phyloP scores from a whole-genome alignment of 1,284 basidiomycete genomes.

The Cutaneotrichosporon curvatum region DNA sequence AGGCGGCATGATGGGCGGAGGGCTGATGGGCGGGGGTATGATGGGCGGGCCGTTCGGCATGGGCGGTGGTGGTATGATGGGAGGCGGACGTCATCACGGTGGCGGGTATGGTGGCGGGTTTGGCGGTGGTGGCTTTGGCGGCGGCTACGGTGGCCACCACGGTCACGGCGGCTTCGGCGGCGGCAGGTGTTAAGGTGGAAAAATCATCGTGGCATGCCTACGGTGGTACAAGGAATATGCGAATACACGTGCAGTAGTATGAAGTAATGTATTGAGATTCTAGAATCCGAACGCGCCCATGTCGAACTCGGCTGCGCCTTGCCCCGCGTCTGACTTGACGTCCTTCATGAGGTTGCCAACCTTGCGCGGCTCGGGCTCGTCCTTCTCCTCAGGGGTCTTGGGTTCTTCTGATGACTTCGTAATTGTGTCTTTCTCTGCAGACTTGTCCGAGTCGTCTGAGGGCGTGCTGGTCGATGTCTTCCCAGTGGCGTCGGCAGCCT shows the following conservation, averaged over 20 bases:
- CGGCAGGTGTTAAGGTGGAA: neutral
- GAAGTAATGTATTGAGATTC: too few relatives aligned
- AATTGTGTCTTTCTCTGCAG: too few relatives aligned
- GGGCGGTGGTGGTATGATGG: slow-evolving; percentile 1
- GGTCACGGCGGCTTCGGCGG: neutral
- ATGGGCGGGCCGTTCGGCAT: slow-evolving; percentile 1
- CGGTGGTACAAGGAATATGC: too few relatives aligned
- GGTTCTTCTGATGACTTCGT: too few relatives aligned
- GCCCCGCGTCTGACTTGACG: slow-evolving; percentile 40
- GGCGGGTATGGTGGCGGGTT: slow-evolving; percentile 5
- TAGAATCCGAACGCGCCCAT: slow-evolving; percentile 36
- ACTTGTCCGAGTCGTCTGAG: too few relatives aligned
- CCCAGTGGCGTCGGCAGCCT: too few relatives aligned
- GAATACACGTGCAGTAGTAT: too few relatives aligned
- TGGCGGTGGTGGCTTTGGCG: neutral
- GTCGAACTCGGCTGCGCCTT: slow-evolving; percentile 45
- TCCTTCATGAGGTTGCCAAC: slow-evolving; percentile 60
- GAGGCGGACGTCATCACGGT: neutral
- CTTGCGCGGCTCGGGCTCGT: neutral
- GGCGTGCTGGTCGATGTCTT: too few relatives aligned
- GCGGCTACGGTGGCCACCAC: neutral
- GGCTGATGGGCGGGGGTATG: slow-evolving; percentile 3
- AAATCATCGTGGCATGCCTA: too few relatives aligned
- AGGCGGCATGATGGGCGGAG: slow-evolving; percentile 8
- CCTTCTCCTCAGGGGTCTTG: neutral